Evolutionary conservation across 2,329 filamentous ascomycete genomes (phyloP).

Genomic region (Cladobotryum mycophilum): DNA sequence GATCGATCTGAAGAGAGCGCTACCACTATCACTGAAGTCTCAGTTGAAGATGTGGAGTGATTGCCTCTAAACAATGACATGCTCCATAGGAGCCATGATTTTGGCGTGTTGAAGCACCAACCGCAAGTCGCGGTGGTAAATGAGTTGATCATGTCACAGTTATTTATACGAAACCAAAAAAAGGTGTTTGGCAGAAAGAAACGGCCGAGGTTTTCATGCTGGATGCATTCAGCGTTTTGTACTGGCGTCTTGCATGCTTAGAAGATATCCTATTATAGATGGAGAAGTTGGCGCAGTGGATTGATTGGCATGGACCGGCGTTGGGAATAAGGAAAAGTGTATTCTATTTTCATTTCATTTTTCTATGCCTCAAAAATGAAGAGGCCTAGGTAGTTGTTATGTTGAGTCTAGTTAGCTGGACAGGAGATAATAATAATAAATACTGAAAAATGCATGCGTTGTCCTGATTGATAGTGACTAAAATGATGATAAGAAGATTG

Average conservation of each 20-base stretch:
- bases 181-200: background rate
- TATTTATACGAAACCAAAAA: constrained; percentile 9
- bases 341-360: constrained; percentile 9
- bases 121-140: constrained; percentile 11
- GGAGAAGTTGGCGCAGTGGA: too few species aligned
- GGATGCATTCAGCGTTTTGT: constrained; percentile 1
- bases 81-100: background rate
- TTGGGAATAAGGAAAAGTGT: constrained; percentile 14
- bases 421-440: constrained; percentile 6
- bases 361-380: constrained; percentile 15
- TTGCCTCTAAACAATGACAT: background rate
- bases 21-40: constrained; percentile 24
- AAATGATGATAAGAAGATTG: constrained; percentile 1
- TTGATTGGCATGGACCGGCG: background rate
- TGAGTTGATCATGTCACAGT: constrained; percentile 17
- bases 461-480: background rate
- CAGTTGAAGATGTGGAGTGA: constrained; percentile 21
- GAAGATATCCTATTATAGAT: too few species aligned
- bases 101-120: background rate
- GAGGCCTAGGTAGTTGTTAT: constrained; percentile 10
- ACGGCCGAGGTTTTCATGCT: background rate
- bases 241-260: background rate
- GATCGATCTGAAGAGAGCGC: constrained; percentile 25
- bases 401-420: background rate
- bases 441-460: too few species aligned